Conservation (phyloP, 2,329 filamentous ascomycete species). For the Cytospora chrysosperma region DNA sequence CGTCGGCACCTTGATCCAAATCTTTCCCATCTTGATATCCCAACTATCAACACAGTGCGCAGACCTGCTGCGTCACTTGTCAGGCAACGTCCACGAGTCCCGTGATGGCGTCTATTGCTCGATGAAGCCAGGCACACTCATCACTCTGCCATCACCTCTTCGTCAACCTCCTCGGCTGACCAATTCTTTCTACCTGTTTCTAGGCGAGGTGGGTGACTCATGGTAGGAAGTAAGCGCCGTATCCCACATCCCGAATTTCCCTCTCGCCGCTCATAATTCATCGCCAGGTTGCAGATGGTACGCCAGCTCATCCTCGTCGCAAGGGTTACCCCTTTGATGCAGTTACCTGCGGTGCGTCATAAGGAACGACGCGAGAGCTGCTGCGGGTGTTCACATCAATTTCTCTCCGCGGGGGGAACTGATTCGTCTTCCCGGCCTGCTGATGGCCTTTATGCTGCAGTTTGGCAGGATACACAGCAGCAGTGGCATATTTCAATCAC, state of each 20-base stretch:
- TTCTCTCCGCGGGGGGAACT: neutral
- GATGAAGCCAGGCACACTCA: neutral
- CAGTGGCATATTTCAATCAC: neutral
- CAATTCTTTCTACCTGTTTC: neutral
- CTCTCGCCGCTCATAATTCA: neutral
- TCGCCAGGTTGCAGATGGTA: neutral
- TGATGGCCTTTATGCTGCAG: neutral
- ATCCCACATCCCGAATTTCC: neutral
- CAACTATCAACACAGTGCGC: neutral
- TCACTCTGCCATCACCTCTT: neutral
- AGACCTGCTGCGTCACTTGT: neutral
- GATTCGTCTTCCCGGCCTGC: neutral
- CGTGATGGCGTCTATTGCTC: neutral
- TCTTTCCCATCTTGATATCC: neutral
- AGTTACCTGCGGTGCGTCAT: neutral
- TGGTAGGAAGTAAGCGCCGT: neutral
- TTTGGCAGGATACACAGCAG: neutral
- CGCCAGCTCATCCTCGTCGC: neutral
- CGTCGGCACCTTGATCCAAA: too few relatives aligned
- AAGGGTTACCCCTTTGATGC: neutral
- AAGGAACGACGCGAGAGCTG: neutral
- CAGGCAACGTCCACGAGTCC: too few relatives aligned
- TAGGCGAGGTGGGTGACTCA: neutral
- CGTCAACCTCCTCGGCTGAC: neutral
- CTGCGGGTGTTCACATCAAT: neutral